Conservation (phyloP, 768 basidiomycete genomes). For the Boletus rubescentipes region DNA sequence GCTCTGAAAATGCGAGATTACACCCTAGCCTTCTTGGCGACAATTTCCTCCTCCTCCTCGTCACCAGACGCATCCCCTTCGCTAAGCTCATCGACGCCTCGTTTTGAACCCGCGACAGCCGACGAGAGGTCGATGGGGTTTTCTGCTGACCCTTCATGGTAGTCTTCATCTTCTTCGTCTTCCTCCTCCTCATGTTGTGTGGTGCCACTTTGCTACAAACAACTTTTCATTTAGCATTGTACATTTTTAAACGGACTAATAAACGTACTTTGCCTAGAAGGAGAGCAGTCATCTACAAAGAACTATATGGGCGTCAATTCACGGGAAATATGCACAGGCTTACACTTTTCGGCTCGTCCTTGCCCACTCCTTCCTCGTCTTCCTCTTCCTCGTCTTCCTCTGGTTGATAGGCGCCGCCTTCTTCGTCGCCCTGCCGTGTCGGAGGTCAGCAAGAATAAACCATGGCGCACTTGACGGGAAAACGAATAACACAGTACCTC, state of each 20-base stretch:
- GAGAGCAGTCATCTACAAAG: conserved; percentile 24
- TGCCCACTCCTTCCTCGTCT: not conserved
- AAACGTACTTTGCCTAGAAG: conserved; percentile 21
- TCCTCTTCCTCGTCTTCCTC: conserved; percentile 23
- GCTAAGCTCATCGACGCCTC: conserved; percentile 23
- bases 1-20: not conserved
- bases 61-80: conserved; percentile 1
- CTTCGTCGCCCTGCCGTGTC: conserved; percentile 20
- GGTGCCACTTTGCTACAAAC: conserved; percentile 17
- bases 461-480: not conserved
- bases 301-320: conserved; percentile 1
- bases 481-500: conserved; percentile 18
- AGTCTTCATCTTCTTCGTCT: conserved; percentile 24
- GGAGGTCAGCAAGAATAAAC: not conserved
- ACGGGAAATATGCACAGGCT: not conserved
- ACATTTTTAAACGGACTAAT: not conserved
- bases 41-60: conserved; percentile 8
- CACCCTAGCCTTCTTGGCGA: conserved; percentile 28
- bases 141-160: conserved; percentile 13
- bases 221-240: not conserved
- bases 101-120: conserved; percentile 23
- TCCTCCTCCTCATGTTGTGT: conserved; percentile 13
- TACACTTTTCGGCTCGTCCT: conserved; percentile 11
- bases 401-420: not conserved
- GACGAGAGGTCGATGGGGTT: conserved; percentile 11